phyloP scores from a whole-genome alignment of 2,329 filamentous ascomycete genomes.

The Pyrenophora seminiperda region DNA sequence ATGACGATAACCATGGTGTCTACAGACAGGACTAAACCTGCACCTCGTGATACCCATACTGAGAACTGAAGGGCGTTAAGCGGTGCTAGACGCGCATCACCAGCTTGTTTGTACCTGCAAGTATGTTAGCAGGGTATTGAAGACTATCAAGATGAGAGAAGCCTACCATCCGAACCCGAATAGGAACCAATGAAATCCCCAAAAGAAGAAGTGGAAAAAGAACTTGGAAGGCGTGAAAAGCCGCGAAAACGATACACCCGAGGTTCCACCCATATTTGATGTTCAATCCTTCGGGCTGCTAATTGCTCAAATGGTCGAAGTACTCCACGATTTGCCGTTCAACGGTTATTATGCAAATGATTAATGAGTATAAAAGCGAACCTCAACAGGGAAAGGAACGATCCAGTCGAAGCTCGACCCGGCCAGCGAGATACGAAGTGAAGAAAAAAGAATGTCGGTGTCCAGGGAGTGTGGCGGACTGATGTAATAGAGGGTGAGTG shows the following conservation, averaged over 20 bases:
- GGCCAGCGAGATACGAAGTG: conserved; percentile 51
- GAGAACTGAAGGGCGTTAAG: conserved; percentile 85
- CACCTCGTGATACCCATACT: conserved; percentile 95
- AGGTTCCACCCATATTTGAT: conserved; percentile 21
- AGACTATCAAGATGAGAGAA: conserved; percentile 22
- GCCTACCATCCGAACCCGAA: conserved; percentile 85
- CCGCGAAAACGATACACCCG: conserved; percentile 18
- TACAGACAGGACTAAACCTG: conserved; percentile 81
- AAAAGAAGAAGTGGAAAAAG: conserved; percentile 80
- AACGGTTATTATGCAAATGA: conserved; percentile 43
- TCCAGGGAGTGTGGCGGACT: conserved; percentile 38
- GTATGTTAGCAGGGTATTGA: conserved; percentile 8
- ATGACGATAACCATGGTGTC: conserved; percentile 88
- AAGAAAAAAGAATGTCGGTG: conserved; percentile 49
- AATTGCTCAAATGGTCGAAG: not conserved
- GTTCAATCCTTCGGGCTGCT: not conserved
- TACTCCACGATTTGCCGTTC: conserved; percentile 28
- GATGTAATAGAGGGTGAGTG: conserved; percentile 33
- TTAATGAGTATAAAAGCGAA: conserved; percentile 46
- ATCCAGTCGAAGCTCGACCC: conserved; percentile 48
- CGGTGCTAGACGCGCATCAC: conserved; percentile 69
- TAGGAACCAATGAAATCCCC: conserved; percentile 75
- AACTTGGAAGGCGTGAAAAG: conserved; percentile 71
- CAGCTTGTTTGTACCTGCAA: conserved; percentile 77
- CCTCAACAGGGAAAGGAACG: conserved; percentile 38